Evolutionary conservation across 768 basidiomycete genomes (phyloP), one percentile per base, ranked within the genome.

Genomic region (Suillus discolor): DNA sequence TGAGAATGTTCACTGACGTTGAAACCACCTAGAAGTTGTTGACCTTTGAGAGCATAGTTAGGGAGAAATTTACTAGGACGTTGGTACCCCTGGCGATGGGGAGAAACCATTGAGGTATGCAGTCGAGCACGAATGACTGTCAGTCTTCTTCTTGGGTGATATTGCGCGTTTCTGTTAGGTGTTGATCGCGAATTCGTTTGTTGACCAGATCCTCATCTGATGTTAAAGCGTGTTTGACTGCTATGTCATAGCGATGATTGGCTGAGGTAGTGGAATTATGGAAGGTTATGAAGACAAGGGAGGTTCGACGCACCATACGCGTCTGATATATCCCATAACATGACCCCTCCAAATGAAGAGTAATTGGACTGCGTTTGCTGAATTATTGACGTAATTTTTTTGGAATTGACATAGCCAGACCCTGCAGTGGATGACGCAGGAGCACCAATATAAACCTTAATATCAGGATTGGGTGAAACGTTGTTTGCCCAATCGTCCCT

Each of bases 241-340:
- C 85, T 18, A 81, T 72, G 70, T 89, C 89, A 68, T 84, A 90
- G 36, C 87, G 84, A 65, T 79, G 76, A 71, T 91, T 90, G 36
- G 79, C 90, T 81, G 62, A 12, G 15, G 53, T 4, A 54, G 31
- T 54, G 9, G 9, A 54, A 20, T 54, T 54, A 54, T 34, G 5
- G 53, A 12, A 20, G 31, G 11, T 9, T 20, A 12, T 2, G 18
- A 54, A 63, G 36, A 63, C 34, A 63, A 1, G 31, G 11, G 18
- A 54, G 28, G 31, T 41, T 23, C 12, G 51, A 44, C 61, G 39
- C 68, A 77, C 73, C 70, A 25, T 73, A 71, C 6, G 83, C 83
- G 67, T 84, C 78, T 23, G 81, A 83, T 31, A 80, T 78, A 63
- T 82, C 83, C 80, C 80, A 83, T 62, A 82, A 68, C 80, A 82